Evolutionary conservation across 75 land plant species (phyloP).

Genomic region (Chamaecyparis obtusa): DNA sequence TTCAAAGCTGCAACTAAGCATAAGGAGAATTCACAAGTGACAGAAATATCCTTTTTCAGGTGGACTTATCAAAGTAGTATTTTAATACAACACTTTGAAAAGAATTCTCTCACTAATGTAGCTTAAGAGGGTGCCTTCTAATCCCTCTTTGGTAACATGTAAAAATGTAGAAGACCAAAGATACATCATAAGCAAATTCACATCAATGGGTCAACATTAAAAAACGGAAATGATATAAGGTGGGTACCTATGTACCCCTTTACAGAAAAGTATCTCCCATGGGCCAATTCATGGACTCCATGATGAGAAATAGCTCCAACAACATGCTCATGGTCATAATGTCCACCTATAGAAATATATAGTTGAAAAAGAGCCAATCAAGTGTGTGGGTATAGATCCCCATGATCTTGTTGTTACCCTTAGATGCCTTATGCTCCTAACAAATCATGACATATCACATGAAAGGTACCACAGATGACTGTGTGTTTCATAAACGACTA

Average conservation of each 20-base stretch:
- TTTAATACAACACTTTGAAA: neutral
- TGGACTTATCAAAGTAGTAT: neutral
- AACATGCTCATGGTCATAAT: neutral
- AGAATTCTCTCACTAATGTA: neutral
- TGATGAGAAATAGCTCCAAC: neutral
- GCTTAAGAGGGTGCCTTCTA: neutral
- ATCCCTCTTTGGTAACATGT: neutral
- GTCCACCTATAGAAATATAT: neutral
- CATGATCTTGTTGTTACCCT: neutral
- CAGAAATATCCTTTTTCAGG: neutral
- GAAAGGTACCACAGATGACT: neutral
- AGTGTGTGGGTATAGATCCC: neutral
- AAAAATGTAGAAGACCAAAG: neutral
- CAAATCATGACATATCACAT: neutral
- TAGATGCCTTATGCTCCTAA: neutral
- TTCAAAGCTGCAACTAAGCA: neutral
- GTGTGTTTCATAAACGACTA: neutral
- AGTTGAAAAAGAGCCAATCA: neutral
- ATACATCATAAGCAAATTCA: neutral
- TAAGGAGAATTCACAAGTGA: neutral
- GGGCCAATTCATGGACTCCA: neutral
- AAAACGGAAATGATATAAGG: neutral
- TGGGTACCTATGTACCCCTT: neutral
- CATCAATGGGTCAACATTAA: neutral
- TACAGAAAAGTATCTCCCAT: neutral